Base-by-base conservation (phyloP, 352 stramenopile species). In the Salisapilia sapeloensis region DNA sequence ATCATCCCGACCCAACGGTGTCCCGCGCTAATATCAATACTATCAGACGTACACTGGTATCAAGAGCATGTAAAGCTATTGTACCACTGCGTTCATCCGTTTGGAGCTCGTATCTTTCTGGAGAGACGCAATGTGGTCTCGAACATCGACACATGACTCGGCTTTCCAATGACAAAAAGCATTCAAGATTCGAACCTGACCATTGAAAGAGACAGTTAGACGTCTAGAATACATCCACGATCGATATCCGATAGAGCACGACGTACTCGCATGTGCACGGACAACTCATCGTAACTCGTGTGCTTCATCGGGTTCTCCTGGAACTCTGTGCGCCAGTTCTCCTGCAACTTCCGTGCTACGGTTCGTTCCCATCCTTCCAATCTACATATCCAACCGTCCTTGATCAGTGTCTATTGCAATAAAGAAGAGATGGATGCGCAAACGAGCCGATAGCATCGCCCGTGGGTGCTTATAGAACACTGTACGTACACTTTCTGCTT, bases 101-200 rank as follows among this genome's bases (percentile, higher is more conserved):
- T 81, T 70, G 5, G 50, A 40, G 26, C 80, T 53, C 16, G 63
- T 58, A 33, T 82, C 67, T 48, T 84, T 80, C 40, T 81, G 56
- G 24, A 76, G 27, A 9, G 35, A 48, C 10, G 53, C 53, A 30
- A 90, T 64, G 40, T 75, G 47, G 35, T 90, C 86, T 29, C 69
- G 60, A 20, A 90, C 79, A 25, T 90, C 74, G 0, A 42, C 37
- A 31, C 67, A 86, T 10, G 65, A 77, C 21, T 90, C 67, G 2
- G 79, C 44, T 48, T 85, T 82, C 70, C 74, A 86, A 31, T 83
- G 53, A 29, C 74, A 90, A 21, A 90, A 45, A n/a, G 55, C 61
- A 37, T 86, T 66, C 29, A 90, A 34, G n/a, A 90, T 70, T 28
- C 56, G 59, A 10, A 82, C 56, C 74, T 90, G 37, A 17, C 35